Evolutionary conservation across 2,329 filamentous ascomycete species (phyloP).

Genomic region (Penicillium janthinellum): DNA sequence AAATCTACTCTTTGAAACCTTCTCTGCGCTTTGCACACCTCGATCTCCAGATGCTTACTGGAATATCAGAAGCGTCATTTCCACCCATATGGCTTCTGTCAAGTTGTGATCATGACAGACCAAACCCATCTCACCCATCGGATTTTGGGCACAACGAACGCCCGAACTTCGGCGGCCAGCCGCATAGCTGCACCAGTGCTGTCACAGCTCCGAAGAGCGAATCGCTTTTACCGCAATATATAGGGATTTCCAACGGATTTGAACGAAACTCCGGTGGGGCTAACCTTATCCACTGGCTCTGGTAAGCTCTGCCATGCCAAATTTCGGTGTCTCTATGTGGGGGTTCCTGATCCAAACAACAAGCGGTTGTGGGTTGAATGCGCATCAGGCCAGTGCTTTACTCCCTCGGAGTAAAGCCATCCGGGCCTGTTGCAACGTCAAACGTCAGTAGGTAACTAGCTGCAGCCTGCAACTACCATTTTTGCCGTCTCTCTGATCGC

Average conservation of each 20-base stretch:
- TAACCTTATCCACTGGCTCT: constrained; percentile 23
- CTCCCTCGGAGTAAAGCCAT: constrained; percentile 3
- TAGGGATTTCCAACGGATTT: background rate
- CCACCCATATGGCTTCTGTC: background rate
- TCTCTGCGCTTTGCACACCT: no score
- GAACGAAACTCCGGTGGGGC: constrained; percentile 15
- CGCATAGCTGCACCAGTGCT: background rate
- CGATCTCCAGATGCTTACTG: no score
- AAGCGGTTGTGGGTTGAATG: constrained; percentile 1
- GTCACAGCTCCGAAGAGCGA: background rate
- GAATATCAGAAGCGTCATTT: no score
- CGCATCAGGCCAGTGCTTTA: constrained; percentile 6
- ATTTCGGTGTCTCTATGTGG: no score
- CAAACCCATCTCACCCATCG: background rate
- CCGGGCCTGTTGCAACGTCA: constrained; percentile 3
- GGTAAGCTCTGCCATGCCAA: no score
- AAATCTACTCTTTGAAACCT: no score
- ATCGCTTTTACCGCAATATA: background rate
- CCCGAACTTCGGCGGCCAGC: background rate
- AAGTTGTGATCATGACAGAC: background rate
- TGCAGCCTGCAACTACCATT: background rate
- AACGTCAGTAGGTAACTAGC: background rate
- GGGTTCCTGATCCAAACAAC: background rate
- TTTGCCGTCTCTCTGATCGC: background rate
- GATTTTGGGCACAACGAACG: no score